Percentiles rank a stretch among this genome's conserved stretches.
Conservation (phyloP, 257 asterid species). For the Lavandula angustifolia region DNA sequence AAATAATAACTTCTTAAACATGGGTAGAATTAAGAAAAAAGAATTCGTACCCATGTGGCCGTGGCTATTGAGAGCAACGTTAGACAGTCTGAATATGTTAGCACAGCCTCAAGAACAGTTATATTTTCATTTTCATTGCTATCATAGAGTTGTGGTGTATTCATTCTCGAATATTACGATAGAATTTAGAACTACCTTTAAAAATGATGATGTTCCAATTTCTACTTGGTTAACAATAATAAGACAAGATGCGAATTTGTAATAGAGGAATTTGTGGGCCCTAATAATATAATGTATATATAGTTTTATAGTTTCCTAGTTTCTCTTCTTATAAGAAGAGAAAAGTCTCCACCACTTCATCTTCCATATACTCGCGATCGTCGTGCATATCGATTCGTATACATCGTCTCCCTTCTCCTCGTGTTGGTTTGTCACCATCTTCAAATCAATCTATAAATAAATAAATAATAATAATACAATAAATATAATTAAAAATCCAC, state of each 20-base stretch:
- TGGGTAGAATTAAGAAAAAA: no score
- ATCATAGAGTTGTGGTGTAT: not conserved
- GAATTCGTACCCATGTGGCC: no score
- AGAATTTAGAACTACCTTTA: no score
- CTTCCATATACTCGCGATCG: constrained; percentile 42
- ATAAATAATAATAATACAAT: no score
- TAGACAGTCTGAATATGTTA: no score
- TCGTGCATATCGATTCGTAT: constrained; percentile 42
- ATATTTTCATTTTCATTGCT: no score
- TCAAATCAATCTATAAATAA: constrained; percentile 30
- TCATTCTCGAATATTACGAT: not conserved
- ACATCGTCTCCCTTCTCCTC: constrained; percentile 30
- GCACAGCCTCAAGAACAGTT: no score
- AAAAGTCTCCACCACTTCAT: constrained; percentile 50
- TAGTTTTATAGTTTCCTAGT: constrained; percentile 30
- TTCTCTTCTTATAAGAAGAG: constrained; percentile 31
- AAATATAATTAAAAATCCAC: no score
- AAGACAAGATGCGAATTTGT: not conserved
- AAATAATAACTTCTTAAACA: no score
- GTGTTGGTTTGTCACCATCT: constrained; percentile 29
- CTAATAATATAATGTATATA: not conserved
- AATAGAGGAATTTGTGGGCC: no score
- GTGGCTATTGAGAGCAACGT: no score
- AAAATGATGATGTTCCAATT: no score
- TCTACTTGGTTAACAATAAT: not conserved